Percentiles rank a stretch among this genome's conserved stretches.
These are phyloP conservation scores for Phytophthora pseudosyringae DNA, from an alignment of 352 stramenopile genomes.

Conservation along the genomic window DNA sequence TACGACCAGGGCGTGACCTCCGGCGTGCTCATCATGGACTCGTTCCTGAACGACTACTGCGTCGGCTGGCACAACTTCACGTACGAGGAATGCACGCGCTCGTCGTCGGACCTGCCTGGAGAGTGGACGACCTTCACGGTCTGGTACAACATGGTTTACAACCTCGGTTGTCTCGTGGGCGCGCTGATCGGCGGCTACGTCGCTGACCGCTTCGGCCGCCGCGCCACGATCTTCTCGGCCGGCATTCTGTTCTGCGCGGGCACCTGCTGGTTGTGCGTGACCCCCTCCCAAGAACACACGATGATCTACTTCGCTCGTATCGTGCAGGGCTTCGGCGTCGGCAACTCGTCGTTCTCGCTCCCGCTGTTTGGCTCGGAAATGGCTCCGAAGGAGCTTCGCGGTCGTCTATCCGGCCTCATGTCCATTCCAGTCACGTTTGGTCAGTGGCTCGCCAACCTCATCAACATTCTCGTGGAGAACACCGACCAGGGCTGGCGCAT, in stretches of 20 bases:
- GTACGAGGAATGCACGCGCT: constrained; percentile 34
- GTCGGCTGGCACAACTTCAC: constrained; percentile 50
- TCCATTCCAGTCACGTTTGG: constrained; percentile 36
- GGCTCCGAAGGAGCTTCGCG: constrained; percentile 48
- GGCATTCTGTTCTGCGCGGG: constrained; percentile 46
- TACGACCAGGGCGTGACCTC: constrained; percentile 45
- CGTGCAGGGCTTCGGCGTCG: constrained; percentile 43
- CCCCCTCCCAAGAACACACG: constrained; percentile 20
- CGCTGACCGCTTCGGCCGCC: constrained; percentile 35
- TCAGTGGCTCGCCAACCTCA: constrained; percentile 41
- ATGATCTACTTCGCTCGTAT: constrained; percentile 42
- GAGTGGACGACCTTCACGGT: constrained; percentile 47
- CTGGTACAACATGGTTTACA: constrained; percentile 53
- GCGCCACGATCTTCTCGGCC: constrained; percentile 42
- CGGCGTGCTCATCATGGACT: constrained; percentile 45
- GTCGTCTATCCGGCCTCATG: constrained; percentile 42
- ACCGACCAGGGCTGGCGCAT: constrained; percentile 40
- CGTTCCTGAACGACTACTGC: constrained; percentile 49
- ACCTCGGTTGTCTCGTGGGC: constrained; percentile 45
- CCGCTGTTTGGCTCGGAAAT: constrained; percentile 50
- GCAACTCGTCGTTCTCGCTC: constrained; percentile 41
- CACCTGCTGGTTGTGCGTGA: constrained; percentile 40
- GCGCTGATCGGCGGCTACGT: constrained; percentile 45
- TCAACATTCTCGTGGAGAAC: constrained; percentile 42
- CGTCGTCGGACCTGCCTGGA: constrained; percentile 31